Conservation (phyloP, 148 eudicot genomes). For the Hydrangea macrophylla region DNA sequence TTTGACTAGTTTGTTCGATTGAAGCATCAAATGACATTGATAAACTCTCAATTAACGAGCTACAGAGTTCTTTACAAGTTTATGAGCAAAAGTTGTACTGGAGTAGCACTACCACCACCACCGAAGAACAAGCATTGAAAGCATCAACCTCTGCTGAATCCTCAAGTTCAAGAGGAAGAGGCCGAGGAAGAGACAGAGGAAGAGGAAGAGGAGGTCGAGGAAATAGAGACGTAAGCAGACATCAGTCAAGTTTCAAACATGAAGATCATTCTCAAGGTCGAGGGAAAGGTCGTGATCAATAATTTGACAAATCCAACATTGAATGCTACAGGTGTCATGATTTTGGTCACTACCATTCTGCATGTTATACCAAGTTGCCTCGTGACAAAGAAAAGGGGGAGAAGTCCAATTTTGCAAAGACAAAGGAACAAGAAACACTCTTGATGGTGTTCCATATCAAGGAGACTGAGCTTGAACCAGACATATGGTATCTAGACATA, state of each 20-base stretch:
- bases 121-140: not conserved
- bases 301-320: slow-evolving; percentile 3
- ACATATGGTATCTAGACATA: not conserved
- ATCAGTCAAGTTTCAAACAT: too few relatives aligned
- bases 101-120: too few relatives aligned
- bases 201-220: not conserved
- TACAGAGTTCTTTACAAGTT: too few relatives aligned
- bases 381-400: not conserved
- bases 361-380: not conserved
- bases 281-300: not conserved
- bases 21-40: too few relatives aligned
- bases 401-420: not conserved
- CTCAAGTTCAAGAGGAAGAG: not conserved
- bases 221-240: too few relatives aligned
- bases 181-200: not conserved
- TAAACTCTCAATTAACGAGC: too few relatives aligned
- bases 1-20: too few relatives aligned
- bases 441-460: not conserved
- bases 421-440: slow-evolving; percentile 1
- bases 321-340: too few relatives aligned
- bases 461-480: not conserved
- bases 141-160: not conserved
- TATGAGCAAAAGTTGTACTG: too few relatives aligned
- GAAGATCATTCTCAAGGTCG: not conserved
- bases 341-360: not conserved